Base-by-base conservation (phyloP, 2,329 filamentous ascomycete species). In the Dothideomycetes sp. region DNA sequence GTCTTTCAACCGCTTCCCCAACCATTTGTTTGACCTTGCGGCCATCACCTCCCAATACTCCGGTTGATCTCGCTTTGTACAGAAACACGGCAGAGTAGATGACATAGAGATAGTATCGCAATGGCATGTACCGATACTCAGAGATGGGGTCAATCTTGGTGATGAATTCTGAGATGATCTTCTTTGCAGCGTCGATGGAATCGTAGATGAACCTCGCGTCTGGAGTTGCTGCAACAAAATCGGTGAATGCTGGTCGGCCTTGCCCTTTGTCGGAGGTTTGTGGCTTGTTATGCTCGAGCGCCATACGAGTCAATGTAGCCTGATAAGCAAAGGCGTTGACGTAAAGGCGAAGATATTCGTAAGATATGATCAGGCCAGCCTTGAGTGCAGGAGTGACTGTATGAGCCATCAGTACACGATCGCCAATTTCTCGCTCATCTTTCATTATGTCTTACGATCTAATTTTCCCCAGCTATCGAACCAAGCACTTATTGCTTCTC, bases 291-390 rank as follows among this genome's bases (percentile, higher is more conserved):
- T 50, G 60, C 75, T 35, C 33, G 19, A 29, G 23, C 12, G 40
- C 40, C 33, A 57, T 47, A 13, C 55, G 53, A 27, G 54, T 57
- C n/a, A 57, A 47, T 2, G 55, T 57, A 7, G 54, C 55, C 51
- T 80, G 76, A 46, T 80, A 80, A 4, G 77, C 77, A 51, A 80
- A 81, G 0, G 77, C 77, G 43, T 80, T 80, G 46, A 78, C 75
- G 51, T 81, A 81, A 2, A 81, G 65, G 4, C 76, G 69, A 6
- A 81, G 58, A 51, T 80, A 81, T 48, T 80, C 74, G 51, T 78
- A 80, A 0, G 75, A 78, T 31, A 81, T 57, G 25, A 78, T 67
- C 12, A 81, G 57, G 5, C 71, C 77, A 4, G 72, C 69, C 51
- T 78, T 78, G 46, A 80, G 69, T 3, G 70, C 67, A 1, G 69